Conservation (phyloP, 345 rosid species). For the Euphorbia pulcherrima region DNA sequence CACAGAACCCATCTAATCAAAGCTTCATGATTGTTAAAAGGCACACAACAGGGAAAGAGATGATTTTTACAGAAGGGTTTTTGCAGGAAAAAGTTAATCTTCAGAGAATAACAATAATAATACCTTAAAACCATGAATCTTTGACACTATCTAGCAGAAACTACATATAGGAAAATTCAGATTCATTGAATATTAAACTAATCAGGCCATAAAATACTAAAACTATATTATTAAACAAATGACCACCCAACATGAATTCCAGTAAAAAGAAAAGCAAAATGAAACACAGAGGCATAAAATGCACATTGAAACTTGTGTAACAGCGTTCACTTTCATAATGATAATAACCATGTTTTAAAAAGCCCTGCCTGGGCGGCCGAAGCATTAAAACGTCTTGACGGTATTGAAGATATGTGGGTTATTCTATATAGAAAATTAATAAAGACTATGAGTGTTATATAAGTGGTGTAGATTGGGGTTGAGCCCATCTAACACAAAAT, state of each 20-base stretch:
- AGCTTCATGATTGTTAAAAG: constrained; percentile 17
- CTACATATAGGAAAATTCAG: constrained; percentile 25
- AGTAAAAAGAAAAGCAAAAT: background rate
- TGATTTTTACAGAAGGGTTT: constrained; percentile 5
- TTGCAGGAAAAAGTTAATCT: constrained; percentile 12
- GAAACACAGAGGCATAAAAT: background rate
- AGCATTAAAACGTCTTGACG: too few relatives aligned
- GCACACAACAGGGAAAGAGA: too few relatives aligned
- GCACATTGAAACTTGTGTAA: constrained; percentile 9
- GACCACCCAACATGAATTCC: constrained; percentile 4
- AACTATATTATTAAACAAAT: background rate
- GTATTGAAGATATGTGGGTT: too few relatives aligned
- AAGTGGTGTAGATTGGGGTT: too few relatives aligned
- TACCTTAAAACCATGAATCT: constrained; percentile 24
- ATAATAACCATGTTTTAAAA: too few relatives aligned
- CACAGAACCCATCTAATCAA: constrained; percentile 15
- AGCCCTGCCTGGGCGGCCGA: too few relatives aligned
- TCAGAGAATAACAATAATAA: constrained; percentile 24
- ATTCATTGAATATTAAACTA: too few relatives aligned
- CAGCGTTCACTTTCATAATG: background rate
- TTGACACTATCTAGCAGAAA: too few relatives aligned
- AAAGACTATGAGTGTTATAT: too few relatives aligned
- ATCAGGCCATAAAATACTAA: constrained; percentile 20
- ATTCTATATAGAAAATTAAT: too few relatives aligned
- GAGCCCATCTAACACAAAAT: too few relatives aligned